A percentile compares a stretch with the other conserved stretches of the same genome.
Evolutionary conservation across 441 rosid species (phyloP).

Genomic region (Geranium incanum): DNA sequence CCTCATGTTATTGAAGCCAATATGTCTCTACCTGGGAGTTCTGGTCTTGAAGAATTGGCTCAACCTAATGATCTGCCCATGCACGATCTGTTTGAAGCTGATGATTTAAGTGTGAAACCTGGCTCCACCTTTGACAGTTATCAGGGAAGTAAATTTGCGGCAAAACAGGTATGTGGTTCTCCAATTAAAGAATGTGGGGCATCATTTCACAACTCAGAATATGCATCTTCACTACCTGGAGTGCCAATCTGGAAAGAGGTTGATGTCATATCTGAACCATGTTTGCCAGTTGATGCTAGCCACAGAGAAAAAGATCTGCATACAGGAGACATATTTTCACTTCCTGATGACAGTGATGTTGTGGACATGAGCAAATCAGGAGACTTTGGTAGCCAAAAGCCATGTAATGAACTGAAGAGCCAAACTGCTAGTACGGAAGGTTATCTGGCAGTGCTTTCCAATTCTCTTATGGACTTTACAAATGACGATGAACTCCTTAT

Average conservation of each 20-base stretch:
- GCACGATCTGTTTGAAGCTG: conserved; percentile 16
- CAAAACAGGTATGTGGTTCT: conserved; percentile 32
- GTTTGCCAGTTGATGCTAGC: conserved; percentile 20
- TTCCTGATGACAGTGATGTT: conserved; percentile 15
- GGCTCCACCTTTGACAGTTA: conserved; percentile 22
- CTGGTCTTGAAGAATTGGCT: conserved; percentile 32
- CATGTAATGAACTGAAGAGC: conserved; percentile 7
- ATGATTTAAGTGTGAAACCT: conserved; percentile 19
- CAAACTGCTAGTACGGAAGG: too few relatives aligned
- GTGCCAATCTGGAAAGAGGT: conserved; percentile 40
- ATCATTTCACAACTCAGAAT: conserved; percentile 34
- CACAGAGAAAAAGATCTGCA: neutral
- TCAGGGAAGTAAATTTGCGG: conserved; percentile 32
- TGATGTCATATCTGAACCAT: conserved; percentile 36
- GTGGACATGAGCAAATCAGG: neutral
- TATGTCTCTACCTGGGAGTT: conserved; percentile 29
- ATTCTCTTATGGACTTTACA: conserved; percentile 42
- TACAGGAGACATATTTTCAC: neutral
- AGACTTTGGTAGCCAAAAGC: conserved; percentile 28
- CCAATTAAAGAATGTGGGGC: conserved; percentile 29
- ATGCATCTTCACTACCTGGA: conserved; percentile 38
- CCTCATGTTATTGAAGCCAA: conserved; percentile 30
- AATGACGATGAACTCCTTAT: conserved; percentile 47
- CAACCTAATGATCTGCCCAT: conserved; percentile 11
- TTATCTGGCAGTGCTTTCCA: conserved; percentile 51